These are phyloP conservation scores for Pseudogymnoascus verrucosus DNA, from an alignment of 2,329 filamentous ascomycete genomes.

Conservation along the genomic window DNA sequence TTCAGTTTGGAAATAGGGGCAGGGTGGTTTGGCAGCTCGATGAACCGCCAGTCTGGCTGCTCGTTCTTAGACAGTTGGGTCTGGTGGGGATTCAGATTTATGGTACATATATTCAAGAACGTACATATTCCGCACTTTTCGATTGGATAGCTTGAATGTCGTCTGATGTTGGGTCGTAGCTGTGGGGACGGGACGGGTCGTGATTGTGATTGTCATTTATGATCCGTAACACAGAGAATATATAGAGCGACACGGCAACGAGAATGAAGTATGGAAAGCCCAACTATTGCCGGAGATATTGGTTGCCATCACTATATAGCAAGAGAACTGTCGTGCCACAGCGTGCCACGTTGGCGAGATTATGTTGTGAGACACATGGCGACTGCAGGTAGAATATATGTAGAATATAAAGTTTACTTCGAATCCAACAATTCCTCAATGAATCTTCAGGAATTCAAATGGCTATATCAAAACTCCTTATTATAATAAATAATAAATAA, in stretches of 20 bases:
- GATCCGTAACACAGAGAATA: background rate
- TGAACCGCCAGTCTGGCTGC: background rate
- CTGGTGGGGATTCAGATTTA: background rate
- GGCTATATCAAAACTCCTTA: background rate
- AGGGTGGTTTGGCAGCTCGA: background rate
- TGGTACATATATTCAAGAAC: background rate
- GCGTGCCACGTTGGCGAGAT: background rate
- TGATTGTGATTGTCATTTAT: background rate
- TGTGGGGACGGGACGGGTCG: background rate
- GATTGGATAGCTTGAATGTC: background rate
- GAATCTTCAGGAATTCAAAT: background rate
- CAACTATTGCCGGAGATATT: background rate
- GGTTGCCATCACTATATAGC: background rate
- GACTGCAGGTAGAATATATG: background rate
- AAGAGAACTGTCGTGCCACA: background rate
- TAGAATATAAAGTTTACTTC: background rate
- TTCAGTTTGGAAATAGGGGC: background rate
- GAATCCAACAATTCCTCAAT: background rate
- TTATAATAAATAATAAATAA: background rate
- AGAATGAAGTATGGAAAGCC: background rate
- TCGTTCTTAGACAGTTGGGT: background rate
- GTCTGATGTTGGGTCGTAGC: background rate
- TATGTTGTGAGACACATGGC: background rate
- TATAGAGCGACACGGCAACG: background rate
- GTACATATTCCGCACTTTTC: background rate